Evolutionary conservation across 805 yeast genomes (phyloP).

Genomic region (Monosporozyma servazzii): DNA sequence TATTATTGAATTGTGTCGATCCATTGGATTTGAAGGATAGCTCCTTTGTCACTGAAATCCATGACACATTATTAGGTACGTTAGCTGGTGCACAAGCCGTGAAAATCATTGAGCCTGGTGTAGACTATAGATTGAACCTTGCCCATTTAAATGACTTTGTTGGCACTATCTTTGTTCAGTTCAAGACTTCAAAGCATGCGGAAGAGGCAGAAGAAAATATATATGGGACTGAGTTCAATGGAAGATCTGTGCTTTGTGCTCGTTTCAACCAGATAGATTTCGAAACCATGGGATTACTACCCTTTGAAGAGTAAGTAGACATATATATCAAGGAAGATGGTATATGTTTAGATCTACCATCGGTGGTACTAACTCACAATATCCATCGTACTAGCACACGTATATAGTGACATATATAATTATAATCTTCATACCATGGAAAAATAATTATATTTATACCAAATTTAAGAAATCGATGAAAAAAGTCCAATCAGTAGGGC

Average conservation of each 20-base stretch:
- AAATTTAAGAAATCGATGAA: not conserved
- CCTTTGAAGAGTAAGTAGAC: not conserved
- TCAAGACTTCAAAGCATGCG: constrained; percentile 43
- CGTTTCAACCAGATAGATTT: constrained; percentile 34
- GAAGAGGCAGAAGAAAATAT: constrained; percentile 44
- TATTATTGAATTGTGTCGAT: constrained; percentile 56
- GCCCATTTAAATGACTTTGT: constrained; percentile 44
- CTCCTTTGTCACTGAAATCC: constrained; percentile 38
- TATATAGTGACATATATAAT: not conserved
- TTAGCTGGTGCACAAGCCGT: constrained; percentile 40
- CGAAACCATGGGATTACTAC: not conserved
- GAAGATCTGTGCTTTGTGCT: constrained; percentile 57
- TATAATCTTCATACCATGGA: not conserved
- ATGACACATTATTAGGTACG: constrained; percentile 37
- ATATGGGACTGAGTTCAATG: constrained; percentile 60
- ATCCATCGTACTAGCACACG: not conserved
- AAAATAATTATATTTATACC: not conserved
- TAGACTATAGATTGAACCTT: constrained; percentile 36
- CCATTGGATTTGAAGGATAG: constrained; percentile 54
- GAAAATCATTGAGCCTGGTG: constrained; percentile 50
- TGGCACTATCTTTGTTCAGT: constrained; percentile 67
- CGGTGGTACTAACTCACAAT: not conserved
- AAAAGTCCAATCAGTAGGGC: not conserved
- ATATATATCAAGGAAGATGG: no score
- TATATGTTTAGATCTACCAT: not conserved